Evolutionary conservation across 768 basidiomycete genomes (phyloP).

Genomic region (Lactarius tabidus): DNA sequence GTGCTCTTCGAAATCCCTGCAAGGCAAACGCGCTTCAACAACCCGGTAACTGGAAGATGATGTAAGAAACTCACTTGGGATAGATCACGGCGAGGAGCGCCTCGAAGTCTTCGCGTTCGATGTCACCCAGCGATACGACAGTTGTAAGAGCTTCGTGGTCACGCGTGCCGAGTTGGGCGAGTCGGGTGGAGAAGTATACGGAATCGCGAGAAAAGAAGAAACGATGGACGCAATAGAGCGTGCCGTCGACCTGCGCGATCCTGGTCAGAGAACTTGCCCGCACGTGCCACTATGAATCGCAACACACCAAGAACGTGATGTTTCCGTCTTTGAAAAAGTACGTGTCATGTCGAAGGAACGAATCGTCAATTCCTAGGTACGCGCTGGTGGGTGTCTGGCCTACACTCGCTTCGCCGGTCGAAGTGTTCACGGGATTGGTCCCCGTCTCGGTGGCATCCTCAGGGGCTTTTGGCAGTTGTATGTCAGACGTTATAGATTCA

Average conservation of each 20-base stretch:
- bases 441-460: background rate
- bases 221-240: conserved; percentile 14
- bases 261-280: background rate
- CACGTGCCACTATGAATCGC: background rate
- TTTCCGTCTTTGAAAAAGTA: conserved; percentile 23
- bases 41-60: background rate
- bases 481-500: background rate
- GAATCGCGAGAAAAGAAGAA: conserved; percentile 22
- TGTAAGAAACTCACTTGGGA: conserved; percentile 9
- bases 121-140: conserved; percentile 4
- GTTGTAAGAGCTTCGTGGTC: conserved; percentile 9
- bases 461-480: background rate
- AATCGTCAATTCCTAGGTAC: background rate
- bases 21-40: background rate
- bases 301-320: conserved; percentile 17
- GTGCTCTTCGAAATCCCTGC: conserved; percentile 7
- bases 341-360: conserved; percentile 12
- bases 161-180: background rate
- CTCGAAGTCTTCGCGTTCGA: conserved; percentile 16
- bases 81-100: conserved; percentile 19
- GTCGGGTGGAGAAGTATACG: conserved; percentile 11
- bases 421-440: no score
- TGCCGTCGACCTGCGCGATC: conserved; percentile 7
- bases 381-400: background rate
- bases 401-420: background rate